phyloP scores from a whole-genome alignment of 176 grass and related monocot species.

The Cenchrus americanus region DNA sequence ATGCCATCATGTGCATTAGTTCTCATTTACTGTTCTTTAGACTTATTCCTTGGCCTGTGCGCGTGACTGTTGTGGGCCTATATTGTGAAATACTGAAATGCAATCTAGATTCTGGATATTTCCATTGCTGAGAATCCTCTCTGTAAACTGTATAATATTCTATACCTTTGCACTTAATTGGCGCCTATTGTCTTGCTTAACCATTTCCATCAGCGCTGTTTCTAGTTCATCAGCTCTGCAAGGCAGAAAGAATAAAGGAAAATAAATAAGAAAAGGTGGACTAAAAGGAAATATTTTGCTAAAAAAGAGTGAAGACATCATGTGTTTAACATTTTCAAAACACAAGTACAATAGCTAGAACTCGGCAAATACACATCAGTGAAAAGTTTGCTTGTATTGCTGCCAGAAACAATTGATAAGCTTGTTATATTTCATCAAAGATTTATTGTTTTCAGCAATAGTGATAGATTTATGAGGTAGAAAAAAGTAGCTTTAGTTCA shows the following conservation, averaged over 20 bases:
- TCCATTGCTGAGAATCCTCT: conserved; percentile 16
- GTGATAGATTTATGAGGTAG: not conserved
- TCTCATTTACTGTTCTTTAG: conserved; percentile 11
- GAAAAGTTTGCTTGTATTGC: conserved; percentile 3
- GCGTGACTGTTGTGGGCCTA: not conserved
- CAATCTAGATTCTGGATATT: conserved; percentile 32
- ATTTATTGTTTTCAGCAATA: not conserved
- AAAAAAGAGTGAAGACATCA: conserved; percentile 7
- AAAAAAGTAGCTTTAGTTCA: not conserved
- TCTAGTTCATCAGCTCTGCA: conserved; percentile 96
- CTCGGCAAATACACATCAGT: not conserved
- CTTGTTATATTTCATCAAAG: not conserved
- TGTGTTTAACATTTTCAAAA: conserved; percentile 17
- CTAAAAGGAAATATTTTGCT: conserved; percentile 14
- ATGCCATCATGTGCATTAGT: not conserved
- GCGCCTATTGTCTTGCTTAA: conserved; percentile 94
- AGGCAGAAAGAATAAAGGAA: conserved; percentile 26
- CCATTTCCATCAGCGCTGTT: conserved; percentile 99
- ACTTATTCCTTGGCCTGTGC: not conserved
- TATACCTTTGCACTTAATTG: conserved; percentile 94
- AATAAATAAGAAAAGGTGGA: not conserved
- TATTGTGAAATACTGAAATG: not conserved
- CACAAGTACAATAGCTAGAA: conserved; percentile 5
- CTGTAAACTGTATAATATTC: conserved; percentile 24
- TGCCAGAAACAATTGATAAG: conserved; percentile 11